phyloP scores from a whole-genome alignment of 805 yeast species.

The Ogataea saltuana region DNA sequence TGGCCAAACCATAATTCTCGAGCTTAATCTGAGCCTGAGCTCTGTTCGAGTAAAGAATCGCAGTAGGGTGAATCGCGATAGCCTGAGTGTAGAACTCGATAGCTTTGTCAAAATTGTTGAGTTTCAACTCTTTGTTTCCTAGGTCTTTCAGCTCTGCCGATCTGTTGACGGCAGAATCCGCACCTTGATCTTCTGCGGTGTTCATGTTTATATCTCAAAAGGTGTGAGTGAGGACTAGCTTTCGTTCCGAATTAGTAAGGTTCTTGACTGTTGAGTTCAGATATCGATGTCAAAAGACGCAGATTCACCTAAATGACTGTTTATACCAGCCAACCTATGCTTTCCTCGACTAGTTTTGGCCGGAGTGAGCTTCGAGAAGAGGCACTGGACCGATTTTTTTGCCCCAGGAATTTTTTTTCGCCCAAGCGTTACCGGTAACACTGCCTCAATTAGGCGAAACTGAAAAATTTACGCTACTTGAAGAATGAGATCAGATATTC shows the following conservation, averaged over 20 bases:
- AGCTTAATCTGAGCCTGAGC: conserved; percentile 86
- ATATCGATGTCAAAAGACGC: no score
- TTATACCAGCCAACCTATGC: no score
- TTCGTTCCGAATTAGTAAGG: no score
- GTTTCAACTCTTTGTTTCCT: conserved; percentile 75
- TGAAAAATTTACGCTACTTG: no score
- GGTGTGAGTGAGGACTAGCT: not conserved
- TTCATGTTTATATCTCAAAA: conserved; percentile 1
- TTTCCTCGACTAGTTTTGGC: no score
- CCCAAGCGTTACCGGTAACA: no score
- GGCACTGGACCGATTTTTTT: not conserved
- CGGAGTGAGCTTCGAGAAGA: not conserved
- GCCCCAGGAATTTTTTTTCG: conserved; percentile 1
- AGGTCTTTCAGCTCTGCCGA: conserved; percentile 56
- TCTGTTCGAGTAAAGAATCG: conserved; percentile 76
- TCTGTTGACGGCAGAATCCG: conserved; percentile 1
- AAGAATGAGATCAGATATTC: conserved; percentile 1
- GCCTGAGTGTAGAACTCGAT: conserved; percentile 73
- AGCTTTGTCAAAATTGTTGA: conserved; percentile 64
- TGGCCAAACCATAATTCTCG: conserved; percentile 85
- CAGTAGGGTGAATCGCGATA: conserved; percentile 62
- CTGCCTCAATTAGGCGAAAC: no score
- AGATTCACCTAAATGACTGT: no score
- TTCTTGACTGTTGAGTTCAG: no score
- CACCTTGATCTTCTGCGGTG: conserved; percentile 1